Evolutionary conservation across 495 filamentous ascomycete genomes (phyloP).

Genomic region (Cryomyces minteri): DNA sequence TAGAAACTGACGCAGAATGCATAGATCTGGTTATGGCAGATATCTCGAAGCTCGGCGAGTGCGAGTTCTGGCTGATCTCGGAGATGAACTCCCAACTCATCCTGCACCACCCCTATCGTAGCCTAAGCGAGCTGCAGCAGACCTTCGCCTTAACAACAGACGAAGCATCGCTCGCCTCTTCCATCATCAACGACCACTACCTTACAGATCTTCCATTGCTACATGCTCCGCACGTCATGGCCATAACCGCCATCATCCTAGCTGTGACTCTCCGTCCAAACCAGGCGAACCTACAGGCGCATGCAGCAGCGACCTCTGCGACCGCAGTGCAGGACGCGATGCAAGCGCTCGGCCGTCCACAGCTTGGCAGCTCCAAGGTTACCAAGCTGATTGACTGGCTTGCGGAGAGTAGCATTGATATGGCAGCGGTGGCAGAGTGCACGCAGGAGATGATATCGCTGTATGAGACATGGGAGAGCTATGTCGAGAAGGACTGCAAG

Average conservation of each 20-base stretch:
- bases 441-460: slow-evolving; percentile 90
- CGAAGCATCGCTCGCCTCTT: slow-evolving; percentile 62
- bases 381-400: slow-evolving; percentile 70
- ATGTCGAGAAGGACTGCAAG: slow-evolving; percentile 66
- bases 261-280: slow-evolving; percentile 57
- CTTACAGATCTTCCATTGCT: slow-evolving; percentile 83
- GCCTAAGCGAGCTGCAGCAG: slow-evolving; percentile 50
- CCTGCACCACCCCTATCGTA: slow-evolving; percentile 92
- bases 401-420: slow-evolving; percentile 81
- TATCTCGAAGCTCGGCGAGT: slow-evolving; percentile 81
- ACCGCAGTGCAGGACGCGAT: background rate
- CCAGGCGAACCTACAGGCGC: slow-evolving; percentile 24
- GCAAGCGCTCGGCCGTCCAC: background rate
- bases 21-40: slow-evolving; percentile 63
- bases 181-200: slow-evolving; percentile 90
- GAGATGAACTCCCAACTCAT: slow-evolving; percentile 93
- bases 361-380: slow-evolving; percentile 26
- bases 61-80: slow-evolving; percentile 88
- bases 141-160: slow-evolving; percentile 56
- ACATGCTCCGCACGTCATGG: slow-evolving; percentile 77
- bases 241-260: slow-evolving; percentile 75
- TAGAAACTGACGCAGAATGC: slow-evolving; percentile 10
- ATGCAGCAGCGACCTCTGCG: slow-evolving; percentile 3
- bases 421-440: slow-evolving; percentile 80
- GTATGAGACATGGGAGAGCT: slow-evolving; percentile 83